Percentiles rank a stretch among this genome's conserved stretches.
These are phyloP conservation scores for Boletus fagicola DNA, from an alignment of 768 basidiomycete genomes.

Conservation along the genomic window DNA sequence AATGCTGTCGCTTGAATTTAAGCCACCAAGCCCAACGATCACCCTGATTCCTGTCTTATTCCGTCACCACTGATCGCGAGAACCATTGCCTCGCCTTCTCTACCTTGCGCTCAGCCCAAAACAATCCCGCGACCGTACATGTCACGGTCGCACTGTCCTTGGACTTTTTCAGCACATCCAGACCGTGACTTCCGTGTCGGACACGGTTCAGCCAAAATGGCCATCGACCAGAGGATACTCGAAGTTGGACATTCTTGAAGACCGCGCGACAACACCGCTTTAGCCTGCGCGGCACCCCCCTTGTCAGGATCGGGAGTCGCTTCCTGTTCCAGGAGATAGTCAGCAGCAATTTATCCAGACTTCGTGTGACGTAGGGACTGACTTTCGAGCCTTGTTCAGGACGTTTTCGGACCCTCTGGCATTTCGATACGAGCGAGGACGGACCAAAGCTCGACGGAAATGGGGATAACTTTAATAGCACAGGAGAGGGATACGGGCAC, in stretches of 20 bases:
- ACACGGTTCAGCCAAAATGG: conserved; percentile 89
- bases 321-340: conserved; percentile 87
- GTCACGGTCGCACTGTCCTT: conserved; percentile 85
- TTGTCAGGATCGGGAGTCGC: conserved; percentile 59
- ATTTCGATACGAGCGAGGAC: conserved; percentile 96
- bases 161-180: conserved; percentile 88
- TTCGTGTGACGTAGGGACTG: conserved; percentile 93
- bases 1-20: conserved; percentile 92
- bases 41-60: conserved; percentile 58
- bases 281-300: conserved; percentile 76
- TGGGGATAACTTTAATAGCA: conserved; percentile 95
- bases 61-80: conserved; percentile 67
- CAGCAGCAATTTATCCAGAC: conserved; percentile 99
- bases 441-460: conserved; percentile 94
- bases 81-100: conserved; percentile 97
- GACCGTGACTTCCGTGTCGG: conserved; percentile 84
- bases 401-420: conserved; percentile 90
- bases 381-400: conserved; percentile 92
- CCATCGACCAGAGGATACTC: conserved; percentile 87
- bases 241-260: conserved; percentile 92
- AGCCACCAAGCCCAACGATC: conserved; percentile 98
- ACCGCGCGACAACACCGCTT: conserved; percentile 81
- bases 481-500: conserved; percentile 87
- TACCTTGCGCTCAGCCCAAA: conserved; percentile 94
- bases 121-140: conserved; percentile 86